phyloP scores from a whole-genome alignment of 2,329 filamentous ascomycete genomes.

The Zalaria obscura region DNA sequence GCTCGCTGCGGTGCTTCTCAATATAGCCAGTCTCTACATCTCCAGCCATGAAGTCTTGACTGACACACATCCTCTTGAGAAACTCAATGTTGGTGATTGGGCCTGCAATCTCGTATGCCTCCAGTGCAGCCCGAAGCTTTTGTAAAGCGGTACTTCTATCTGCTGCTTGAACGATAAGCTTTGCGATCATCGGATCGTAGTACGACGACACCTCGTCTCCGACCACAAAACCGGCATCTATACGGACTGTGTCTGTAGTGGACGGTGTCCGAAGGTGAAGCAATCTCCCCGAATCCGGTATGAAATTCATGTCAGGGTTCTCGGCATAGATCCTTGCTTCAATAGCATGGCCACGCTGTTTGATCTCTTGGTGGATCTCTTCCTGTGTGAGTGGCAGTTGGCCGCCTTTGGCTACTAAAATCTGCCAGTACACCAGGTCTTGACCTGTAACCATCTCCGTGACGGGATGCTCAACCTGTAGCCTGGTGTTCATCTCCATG shows the following conservation, averaged over 20 bases:
- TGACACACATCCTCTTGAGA: conserved; percentile 72
- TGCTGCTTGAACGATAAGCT: conserved; percentile 78
- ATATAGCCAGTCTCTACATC: conserved; percentile 96
- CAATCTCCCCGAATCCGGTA: conserved; percentile 82
- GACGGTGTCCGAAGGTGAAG: conserved; percentile 67
- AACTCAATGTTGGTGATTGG: conserved; percentile 95
- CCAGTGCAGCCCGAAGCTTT: conserved; percentile 65
- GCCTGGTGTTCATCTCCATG: conserved; percentile 63
- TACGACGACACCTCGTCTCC: conserved; percentile 88
- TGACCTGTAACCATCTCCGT: conserved; percentile 66
- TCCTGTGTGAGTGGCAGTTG: conserved; percentile 51
- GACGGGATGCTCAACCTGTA: conserved; percentile 95
- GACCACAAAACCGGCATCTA: conserved; percentile 84
- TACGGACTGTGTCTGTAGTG: conserved; percentile 58
- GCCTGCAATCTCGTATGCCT: conserved; percentile 84
- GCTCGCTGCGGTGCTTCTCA: conserved; percentile 65
- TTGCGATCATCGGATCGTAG: conserved; percentile 98
- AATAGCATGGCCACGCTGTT: conserved; percentile 68
- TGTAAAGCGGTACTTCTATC: conserved; percentile 69
- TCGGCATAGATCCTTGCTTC: conserved; percentile 96
- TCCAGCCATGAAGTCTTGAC: conserved; percentile 67
- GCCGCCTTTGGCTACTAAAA: conserved; percentile 66
- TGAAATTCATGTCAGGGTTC: conserved; percentile 80
- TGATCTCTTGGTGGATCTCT: conserved; percentile 56
- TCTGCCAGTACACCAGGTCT: conserved; percentile 89